Evolutionary conservation across 1,139 yeast species (phyloP), one percentile per base, ranked within the genome.

Genomic region (Magnusiomyces sp.): DNA sequence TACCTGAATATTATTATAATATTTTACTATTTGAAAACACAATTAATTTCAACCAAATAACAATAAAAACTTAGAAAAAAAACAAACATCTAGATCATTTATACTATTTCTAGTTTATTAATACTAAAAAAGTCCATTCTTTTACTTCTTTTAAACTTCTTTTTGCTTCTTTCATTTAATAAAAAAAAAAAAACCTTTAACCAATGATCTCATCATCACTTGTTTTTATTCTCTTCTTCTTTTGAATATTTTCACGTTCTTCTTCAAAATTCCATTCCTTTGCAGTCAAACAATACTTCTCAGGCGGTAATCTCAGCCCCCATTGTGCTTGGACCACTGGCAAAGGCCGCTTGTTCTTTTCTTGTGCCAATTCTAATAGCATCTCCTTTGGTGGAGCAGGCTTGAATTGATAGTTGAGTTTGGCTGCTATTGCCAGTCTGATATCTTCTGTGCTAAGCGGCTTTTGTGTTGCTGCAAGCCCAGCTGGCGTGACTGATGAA

Each of bases 251-350:
- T 47, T 72, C 76, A 32, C 61, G 64, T 50, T 73, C 75, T 39
- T 75, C 80, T 36, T 74, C 74, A 44, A 74, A 59, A 38, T 79
- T 81, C 82, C 89, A 83, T 58, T 86, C 92, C 56, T 77, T 76
- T 1, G 88, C 89, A 0, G 96, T 89, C 51, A 92, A 70, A 67
- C 97, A 92, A 70, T 89, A 90, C 76, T 90, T 92, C 71, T 92
- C 98, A 9, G 98, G 98, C 2, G 99, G 99, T 51, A 94, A 73
- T 55, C 97, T 79, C 50, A 92, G 75, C 20, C 98, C 98, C 83
- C 92, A 90, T 50, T 84, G 80, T 29, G 95, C 94, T 65, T 89
- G 82, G 32, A 92, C 92, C 7, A 94, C 88, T 4, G 99, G 99
- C 53, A 92, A 73, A 0, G 95, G 83, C 63, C 86, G 82, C 58